phyloP scores from a whole-genome alignment of 2,329 filamentous ascomycete genomes.

The Pseudocercospora fuligena region DNA sequence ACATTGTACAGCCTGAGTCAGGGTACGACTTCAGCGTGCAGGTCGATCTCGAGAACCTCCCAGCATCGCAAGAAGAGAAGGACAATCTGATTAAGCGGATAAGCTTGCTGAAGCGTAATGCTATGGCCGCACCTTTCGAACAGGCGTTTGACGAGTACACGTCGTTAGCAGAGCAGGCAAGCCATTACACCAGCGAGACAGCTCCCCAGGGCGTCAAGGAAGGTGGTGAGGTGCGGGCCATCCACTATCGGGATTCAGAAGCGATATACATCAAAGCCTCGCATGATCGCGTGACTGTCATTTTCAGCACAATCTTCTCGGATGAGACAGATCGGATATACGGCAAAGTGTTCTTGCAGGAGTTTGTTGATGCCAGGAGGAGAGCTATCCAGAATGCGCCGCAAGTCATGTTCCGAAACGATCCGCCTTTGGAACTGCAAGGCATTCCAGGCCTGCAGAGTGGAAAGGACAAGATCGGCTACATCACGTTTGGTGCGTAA shows the following conservation, averaged over 20 bases:
- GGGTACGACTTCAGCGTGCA: slow-evolving; percentile 96
- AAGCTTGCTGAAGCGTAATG: slow-evolving; percentile 93
- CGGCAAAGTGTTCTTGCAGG: slow-evolving; percentile 97
- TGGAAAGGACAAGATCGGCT: slow-evolving; percentile 85
- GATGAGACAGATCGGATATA: slow-evolving; percentile 98
- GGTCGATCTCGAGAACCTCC: slow-evolving; percentile 86
- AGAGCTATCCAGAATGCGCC: slow-evolving; percentile 97
- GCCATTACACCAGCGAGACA: slow-evolving; percentile 90
- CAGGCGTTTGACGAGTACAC: slow-evolving; percentile 94
- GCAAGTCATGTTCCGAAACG: slow-evolving; percentile 94
- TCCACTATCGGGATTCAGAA: slow-evolving; percentile 98
- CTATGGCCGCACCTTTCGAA: slow-evolving; percentile 98
- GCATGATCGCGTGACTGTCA: slow-evolving; percentile 96
- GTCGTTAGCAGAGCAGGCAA: slow-evolving; percentile 81
- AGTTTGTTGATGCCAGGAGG: slow-evolving; percentile 95
- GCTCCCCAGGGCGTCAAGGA: slow-evolving; percentile 89
- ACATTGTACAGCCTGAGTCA: slow-evolving; percentile 82
- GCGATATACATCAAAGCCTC: slow-evolving; percentile 98
- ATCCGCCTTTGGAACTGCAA: slow-evolving; percentile 89
- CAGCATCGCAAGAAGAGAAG: slow-evolving; percentile 79
- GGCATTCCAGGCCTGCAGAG: slow-evolving; percentile 80
- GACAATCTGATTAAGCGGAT: slow-evolving; percentile 87
- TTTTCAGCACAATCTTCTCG: slow-evolving; percentile 97
- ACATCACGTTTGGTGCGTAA: slow-evolving; percentile 89
- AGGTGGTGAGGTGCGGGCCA: slow-evolving; percentile 90